Conservation (phyloP, 495 filamentous ascomycete species). For the Trichoderma virens region DNA sequence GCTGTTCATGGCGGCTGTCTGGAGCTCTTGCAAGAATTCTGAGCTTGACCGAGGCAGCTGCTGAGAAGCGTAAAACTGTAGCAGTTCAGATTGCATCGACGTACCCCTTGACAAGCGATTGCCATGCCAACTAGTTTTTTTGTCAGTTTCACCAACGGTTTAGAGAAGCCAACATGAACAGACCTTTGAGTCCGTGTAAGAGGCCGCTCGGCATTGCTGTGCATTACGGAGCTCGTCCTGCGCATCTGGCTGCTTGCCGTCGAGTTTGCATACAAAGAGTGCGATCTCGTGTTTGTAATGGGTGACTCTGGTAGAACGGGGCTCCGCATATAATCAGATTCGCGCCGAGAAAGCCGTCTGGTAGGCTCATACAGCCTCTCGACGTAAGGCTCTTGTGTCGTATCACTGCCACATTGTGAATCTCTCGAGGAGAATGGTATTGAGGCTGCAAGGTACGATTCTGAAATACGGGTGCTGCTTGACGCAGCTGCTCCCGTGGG, state of each 20-base stretch:
- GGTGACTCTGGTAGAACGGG: background rate
- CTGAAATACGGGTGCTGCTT: background rate
- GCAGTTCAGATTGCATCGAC: conserved; percentile 17
- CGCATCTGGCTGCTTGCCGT: background rate
- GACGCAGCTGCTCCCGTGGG: conserved; percentile 2
- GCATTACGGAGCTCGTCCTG: background rate
- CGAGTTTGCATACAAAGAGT: background rate
- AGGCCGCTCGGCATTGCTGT: background rate
- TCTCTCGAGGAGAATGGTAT: background rate
- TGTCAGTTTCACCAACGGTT: background rate
- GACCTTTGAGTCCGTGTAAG: background rate
- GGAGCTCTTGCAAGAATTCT: conserved; percentile 3
- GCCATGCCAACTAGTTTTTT: background rate
- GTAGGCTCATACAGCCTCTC: conserved; percentile 3
- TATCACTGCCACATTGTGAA: background rate
- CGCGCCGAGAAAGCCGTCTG: background rate
- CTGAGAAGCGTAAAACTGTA: conserved; percentile 23
- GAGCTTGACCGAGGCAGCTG: background rate
- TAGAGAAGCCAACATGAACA: background rate
- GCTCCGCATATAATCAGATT: conserved; percentile 1
- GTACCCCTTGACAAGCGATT: background rate
- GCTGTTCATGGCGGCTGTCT: conserved; percentile 21
- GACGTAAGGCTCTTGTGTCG: background rate
- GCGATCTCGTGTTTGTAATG: background rate
- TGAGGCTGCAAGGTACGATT: background rate